These are phyloP conservation scores for Endoconidiophora laricicola DNA, from an alignment of 2,329 filamentous ascomycete species.

Conservation along the genomic window DNA sequence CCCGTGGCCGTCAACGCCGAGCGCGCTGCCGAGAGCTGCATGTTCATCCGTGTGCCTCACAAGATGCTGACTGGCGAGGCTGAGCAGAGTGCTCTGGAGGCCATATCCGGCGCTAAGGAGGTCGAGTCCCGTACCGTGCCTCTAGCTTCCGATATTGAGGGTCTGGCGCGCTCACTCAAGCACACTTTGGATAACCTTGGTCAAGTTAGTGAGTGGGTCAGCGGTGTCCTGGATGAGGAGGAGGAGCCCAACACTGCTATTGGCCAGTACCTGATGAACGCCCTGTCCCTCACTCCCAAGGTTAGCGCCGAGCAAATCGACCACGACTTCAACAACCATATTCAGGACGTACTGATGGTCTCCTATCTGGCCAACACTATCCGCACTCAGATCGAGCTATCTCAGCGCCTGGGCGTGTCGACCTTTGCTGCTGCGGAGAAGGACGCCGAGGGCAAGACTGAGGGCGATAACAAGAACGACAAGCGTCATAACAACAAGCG, in stretches of 20 bases:
- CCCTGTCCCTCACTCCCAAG: conserved; percentile 84
- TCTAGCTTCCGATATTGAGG: conserved; percentile 77
- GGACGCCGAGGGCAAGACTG: conserved; percentile 30
- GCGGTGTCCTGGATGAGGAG: conserved; percentile 86
- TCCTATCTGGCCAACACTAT: conserved; percentile 98
- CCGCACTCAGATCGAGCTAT: conserved; percentile 95
- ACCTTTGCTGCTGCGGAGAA: conserved; percentile 38
- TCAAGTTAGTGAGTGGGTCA: conserved; percentile 80
- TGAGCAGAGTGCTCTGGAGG: conserved; percentile 52
- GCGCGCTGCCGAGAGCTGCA: conserved; percentile 84
- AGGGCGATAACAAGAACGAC: conserved; percentile 27
- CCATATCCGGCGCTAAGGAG: conserved; percentile 70
- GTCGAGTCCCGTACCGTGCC: conserved; percentile 55
- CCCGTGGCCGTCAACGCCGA: conserved; percentile 91
- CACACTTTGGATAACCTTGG: conserved; percentile 81
- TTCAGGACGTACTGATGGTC: conserved; percentile 96
- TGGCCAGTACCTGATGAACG: conserved; percentile 89
- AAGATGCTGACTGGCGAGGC: conserved; percentile 76
- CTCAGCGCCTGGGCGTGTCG: conserved; percentile 80
- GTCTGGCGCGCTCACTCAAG: conserved; percentile 69
- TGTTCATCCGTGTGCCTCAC: conserved; percentile 95
- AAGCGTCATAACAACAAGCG: conserved; percentile 33
- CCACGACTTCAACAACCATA: conserved; percentile 98
- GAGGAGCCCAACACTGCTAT: conserved; percentile 76
- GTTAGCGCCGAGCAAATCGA: conserved; percentile 83